These are phyloP conservation scores for Coix lacrymajobi DNA, from an alignment of 176 grass and related monocot genomes.

Conservation along the genomic window DNA sequence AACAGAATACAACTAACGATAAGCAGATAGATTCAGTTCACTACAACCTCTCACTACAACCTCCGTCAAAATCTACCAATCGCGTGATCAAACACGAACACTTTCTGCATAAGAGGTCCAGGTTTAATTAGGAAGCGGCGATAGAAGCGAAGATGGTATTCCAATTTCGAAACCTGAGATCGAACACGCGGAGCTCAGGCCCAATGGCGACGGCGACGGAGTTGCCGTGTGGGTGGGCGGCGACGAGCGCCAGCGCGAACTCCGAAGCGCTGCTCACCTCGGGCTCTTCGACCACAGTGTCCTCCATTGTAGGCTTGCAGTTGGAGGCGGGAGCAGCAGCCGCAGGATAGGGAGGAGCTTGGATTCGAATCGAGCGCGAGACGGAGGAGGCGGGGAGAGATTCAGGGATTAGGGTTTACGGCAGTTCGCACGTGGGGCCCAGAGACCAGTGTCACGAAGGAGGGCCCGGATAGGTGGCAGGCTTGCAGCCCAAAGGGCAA, in stretches of 20 bases:
- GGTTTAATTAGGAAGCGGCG: neutral
- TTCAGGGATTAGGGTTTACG: conserved; percentile 32
- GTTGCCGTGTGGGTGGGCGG: conserved; percentile 53
- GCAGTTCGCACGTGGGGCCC: neutral
- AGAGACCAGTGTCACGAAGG: neutral
- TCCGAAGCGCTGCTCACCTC: conserved; percentile 44
- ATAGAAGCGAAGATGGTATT: neutral
- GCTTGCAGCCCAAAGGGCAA: neutral
- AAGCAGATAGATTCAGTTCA: neutral
- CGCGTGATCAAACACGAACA: neutral
- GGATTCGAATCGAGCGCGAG: conserved; percentile 40
- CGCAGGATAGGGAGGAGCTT: neutral
- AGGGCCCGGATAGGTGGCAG: neutral
- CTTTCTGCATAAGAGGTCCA: neutral
- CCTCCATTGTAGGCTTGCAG: conserved; percentile 19
- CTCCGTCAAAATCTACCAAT: neutral
- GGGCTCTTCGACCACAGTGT: conserved; percentile 45
- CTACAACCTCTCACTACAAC: too few relatives aligned
- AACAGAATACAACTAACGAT: neutral
- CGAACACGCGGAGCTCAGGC: conserved; percentile 72
- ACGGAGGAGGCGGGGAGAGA: neutral
- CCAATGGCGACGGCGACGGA: conserved; percentile 73
- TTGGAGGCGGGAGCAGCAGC: neutral
- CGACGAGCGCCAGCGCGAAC: conserved; percentile 74
- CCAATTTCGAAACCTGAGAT: conserved; percentile 54